Evolutionary conservation across 306 rosid genomes (phyloP).

Genomic region (Corylus heterophylla): DNA sequence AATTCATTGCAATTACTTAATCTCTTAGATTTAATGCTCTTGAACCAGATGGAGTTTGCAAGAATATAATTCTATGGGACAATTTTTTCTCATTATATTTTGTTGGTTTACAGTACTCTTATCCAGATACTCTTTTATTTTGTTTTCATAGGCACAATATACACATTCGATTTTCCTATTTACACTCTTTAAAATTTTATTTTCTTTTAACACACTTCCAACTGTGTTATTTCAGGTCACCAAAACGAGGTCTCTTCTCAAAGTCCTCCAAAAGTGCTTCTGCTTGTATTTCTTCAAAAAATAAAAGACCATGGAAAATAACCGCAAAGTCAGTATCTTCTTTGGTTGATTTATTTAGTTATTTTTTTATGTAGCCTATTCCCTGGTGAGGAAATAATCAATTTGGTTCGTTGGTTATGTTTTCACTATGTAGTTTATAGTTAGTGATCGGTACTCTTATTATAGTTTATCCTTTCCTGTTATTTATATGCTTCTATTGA

Average conservation of each 20-base stretch:
- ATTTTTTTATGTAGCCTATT: neutral
- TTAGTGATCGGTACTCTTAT: slow-evolving; percentile 9
- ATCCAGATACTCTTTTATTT: neutral
- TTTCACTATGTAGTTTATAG: neutral
- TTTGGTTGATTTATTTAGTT: slow-evolving; percentile 16
- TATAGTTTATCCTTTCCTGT: neutral
- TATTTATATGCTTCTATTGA: slow-evolving; percentile 25
- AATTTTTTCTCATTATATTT: neutral
- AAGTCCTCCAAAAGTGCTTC: slow-evolving; percentile 54
- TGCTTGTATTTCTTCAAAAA: slow-evolving; percentile 31
- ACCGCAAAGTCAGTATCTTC: slow-evolving; percentile 56
- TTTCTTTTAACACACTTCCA: slow-evolving; percentile 21
- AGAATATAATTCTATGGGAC: neutral
- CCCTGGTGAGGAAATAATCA: neutral
- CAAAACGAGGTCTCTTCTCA: slow-evolving; percentile 48
- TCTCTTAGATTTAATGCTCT: slow-evolving; percentile 1
- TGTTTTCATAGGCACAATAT: neutral
- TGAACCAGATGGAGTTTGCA: neutral
- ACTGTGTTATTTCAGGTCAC: slow-evolving; percentile 42
- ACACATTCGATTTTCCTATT: neutral
- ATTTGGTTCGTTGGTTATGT: neutral
- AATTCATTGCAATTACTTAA: slow-evolving; percentile 22
- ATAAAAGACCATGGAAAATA: slow-evolving; percentile 52
- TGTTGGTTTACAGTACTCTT: neutral
- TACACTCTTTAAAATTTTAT: neutral